These are phyloP conservation scores for Mortierella sp. DNA, from an alignment of 371 early-diverging fungal genomes.

Conservation along the genomic window DNA sequence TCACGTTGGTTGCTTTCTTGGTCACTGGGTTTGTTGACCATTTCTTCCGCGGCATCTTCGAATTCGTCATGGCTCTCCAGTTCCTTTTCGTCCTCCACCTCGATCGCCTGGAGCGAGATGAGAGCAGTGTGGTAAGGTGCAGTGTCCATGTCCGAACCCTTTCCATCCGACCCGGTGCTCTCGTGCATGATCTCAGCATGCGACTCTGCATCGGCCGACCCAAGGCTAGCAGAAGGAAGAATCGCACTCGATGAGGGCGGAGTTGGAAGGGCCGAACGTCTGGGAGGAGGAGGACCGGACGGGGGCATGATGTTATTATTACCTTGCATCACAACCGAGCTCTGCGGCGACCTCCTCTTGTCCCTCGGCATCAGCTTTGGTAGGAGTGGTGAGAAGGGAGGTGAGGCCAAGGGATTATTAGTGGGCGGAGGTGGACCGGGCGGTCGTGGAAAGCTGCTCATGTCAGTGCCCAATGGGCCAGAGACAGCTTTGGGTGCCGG, in stretches of 20 bases:
- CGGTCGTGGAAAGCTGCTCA: neutral
- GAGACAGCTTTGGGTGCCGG: conserved; percentile 5
- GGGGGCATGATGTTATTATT: conserved; percentile 7
- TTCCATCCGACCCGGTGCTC: conserved; percentile 6
- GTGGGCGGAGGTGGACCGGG: conserved; percentile 9
- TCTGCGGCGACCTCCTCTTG: conserved; percentile 28
- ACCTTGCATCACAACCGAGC: conserved; percentile 13
- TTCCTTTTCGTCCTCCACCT: conserved; percentile 14
- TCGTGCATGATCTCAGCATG: conserved; percentile 1
- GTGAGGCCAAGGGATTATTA: conserved; percentile 1
- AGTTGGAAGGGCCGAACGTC: conserved; percentile 6
- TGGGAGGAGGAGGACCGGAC: conserved; percentile 11
- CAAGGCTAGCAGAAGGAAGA: neutral
- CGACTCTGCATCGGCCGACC: conserved; percentile 1
- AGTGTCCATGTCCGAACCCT: conserved; percentile 17
- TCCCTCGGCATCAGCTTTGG: conserved; percentile 29
- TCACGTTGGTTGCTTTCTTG: conserved; percentile 19
- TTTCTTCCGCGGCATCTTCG: conserved; percentile 32
- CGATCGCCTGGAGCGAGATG: neutral
- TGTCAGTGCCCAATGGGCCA: neutral
- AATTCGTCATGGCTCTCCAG: conserved; percentile 46
- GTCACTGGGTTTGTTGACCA: conserved; percentile 6
- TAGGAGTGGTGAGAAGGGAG: conserved; percentile 21
- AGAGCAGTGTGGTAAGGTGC: conserved; percentile 10
- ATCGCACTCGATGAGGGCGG: neutral